These are phyloP conservation scores for Hypomontagnella submonticulosa DNA, from an alignment of 495 filamentous ascomycete species.

Conservation along the genomic window DNA sequence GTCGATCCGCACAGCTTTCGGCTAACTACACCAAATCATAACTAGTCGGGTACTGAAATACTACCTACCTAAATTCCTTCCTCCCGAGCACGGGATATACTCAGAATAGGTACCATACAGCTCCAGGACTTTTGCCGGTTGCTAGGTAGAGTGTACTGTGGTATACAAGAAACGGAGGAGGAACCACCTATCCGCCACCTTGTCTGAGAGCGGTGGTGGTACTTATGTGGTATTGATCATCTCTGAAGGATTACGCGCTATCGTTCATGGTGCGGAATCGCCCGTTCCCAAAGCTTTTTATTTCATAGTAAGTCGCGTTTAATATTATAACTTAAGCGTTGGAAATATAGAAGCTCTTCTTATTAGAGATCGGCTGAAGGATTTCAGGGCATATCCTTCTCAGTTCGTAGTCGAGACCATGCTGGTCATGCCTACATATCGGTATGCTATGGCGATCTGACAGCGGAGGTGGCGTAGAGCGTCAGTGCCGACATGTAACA, in stretches of 20 bases:
- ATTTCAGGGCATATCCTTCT: conserved; percentile 1
- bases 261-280: neutral
- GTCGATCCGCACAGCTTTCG: neutral
- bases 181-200: conserved; percentile 7
- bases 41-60: neutral
- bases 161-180: conserved; percentile 3
- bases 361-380: conserved; percentile 2
- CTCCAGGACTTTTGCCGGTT: neutral
- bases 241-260: conserved; percentile 5
- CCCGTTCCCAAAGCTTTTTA: too few species aligned
- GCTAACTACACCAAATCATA: too few species aligned
- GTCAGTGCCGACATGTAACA: conserved; percentile 12
- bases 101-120: conserved; percentile 15
- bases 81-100: conserved; percentile 8
- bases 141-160: too few species aligned
- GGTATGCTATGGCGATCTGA: conserved; percentile 9
- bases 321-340: neutral
- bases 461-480: conserved; percentile 20
- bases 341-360: neutral
- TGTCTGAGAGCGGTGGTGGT: neutral
- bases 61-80: conserved; percentile 14
- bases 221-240: conserved; percentile 9
- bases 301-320: too few species aligned
- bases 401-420: neutral
- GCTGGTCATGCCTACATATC: neutral